A percentile compares a stretch with the other conserved stretches of the same genome.
Evolutionary conservation across 2,329 filamentous ascomycete genomes (phyloP).

Genomic region (Aspergillus sp.): DNA sequence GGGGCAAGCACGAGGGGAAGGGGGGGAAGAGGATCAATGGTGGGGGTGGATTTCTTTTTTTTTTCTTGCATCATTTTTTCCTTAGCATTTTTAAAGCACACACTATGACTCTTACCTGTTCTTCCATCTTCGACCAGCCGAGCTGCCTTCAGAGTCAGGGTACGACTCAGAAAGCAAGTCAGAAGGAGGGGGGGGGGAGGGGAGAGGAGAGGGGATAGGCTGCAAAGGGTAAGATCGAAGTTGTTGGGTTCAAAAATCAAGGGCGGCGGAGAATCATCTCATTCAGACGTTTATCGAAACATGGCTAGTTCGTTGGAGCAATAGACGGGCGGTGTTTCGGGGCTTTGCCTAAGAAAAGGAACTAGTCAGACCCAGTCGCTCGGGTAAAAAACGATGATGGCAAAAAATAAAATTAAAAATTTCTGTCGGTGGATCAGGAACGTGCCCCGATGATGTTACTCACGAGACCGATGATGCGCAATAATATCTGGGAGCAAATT

Average conservation of each 20-base stretch:
- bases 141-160: constrained; percentile 31
- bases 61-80: constrained; percentile 3
- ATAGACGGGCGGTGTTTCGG: not conserved
- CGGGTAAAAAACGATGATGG: constrained; percentile 7
- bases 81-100: not conserved
- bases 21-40: constrained; percentile 16
- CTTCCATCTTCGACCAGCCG: constrained; percentile 46
- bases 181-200: constrained; percentile 16
- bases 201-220: constrained; percentile 3
- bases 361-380: constrained; percentile 14
- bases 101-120: constrained; percentile 36
- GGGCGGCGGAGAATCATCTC: constrained; percentile 23
- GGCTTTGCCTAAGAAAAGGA: not conserved
- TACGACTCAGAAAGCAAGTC: constrained; percentile 23
- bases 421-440: constrained; percentile 2
- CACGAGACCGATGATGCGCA: not conserved
- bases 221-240: constrained; percentile 4
- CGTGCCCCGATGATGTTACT: not conserved
- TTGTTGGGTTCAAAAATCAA: constrained; percentile 20
- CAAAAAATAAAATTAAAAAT: not conserved
- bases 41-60: constrained; percentile 16
- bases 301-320: constrained; percentile 7
- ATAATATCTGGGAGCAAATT: not conserved
- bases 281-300: constrained; percentile 11
- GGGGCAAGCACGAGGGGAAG: constrained; percentile 20